Conservation (phyloP, 2,329 filamentous ascomycete species). For the Apiospora arundinis region DNA sequence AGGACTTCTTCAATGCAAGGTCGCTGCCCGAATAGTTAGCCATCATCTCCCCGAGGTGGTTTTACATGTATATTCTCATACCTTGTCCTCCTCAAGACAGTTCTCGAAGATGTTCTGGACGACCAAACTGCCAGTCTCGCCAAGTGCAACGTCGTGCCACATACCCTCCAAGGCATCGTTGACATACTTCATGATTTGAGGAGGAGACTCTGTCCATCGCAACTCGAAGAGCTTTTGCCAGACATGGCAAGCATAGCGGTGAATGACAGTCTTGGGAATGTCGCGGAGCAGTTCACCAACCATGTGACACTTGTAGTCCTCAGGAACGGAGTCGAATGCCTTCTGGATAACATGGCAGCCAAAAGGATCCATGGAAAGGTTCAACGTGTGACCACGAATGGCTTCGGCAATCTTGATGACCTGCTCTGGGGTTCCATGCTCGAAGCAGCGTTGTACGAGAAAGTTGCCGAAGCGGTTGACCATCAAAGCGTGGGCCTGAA, state of each 20-base stretch:
- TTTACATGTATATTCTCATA: conserved; percentile 47
- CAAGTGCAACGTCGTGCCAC: conserved; percentile 98
- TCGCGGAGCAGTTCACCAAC: conserved; percentile 95
- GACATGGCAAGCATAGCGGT: conserved; percentile 97
- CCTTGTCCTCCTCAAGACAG: conserved; percentile 98
- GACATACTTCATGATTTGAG: conserved; percentile 98
- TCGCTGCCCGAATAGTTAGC: conserved; percentile 60
- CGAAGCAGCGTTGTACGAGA: conserved; percentile 96
- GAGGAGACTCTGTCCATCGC: conserved; percentile 91
- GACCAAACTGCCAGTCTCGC: conserved; percentile 95
- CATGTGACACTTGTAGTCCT: conserved; percentile 98
- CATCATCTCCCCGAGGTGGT: neutral
- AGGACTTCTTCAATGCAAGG: conserved; percentile 97
- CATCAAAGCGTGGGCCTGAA: conserved; percentile 95
- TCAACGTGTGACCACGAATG: conserved; percentile 92
- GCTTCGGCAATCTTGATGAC: conserved; percentile 93
- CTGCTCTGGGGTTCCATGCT: conserved; percentile 94
- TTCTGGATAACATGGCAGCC: conserved; percentile 99
- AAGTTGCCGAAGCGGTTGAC: conserved; percentile 99
- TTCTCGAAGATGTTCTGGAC: conserved; percentile 99
- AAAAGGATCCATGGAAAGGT: conserved; percentile 97
- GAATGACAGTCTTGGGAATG: conserved; percentile 97
- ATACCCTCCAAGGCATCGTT: conserved; percentile 94
- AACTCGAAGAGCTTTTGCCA: conserved; percentile 99
- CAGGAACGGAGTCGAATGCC: conserved; percentile 95